Evolutionary conservation across 2,329 filamentous ascomycete genomes (phyloP), one percentile per base, ranked within the genome.

Genomic region (Epichloe coenophiala): DNA sequence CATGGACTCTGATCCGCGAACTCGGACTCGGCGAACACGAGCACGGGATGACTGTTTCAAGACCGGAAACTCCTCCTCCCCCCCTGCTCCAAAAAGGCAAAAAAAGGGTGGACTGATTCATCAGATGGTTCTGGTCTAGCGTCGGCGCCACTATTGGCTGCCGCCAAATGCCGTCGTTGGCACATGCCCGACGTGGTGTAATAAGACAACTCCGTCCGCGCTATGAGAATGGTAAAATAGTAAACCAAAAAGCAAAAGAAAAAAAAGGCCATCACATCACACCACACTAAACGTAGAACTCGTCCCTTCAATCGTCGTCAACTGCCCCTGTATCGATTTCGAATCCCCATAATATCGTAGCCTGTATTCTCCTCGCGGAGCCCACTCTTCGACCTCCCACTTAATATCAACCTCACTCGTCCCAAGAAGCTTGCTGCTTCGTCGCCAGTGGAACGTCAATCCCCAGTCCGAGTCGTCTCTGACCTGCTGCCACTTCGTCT

Each of bases 401-500:
- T 74, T 74, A 44, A 95, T 72, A 1, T 71, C 79, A 1, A 88
- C 89, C 61, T 87, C 77, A 60, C 87, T 94, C 37, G 83, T 84
- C 0, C 83, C 89, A 23, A 87, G 67, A 3, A 89, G 56, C 6
- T 74, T 75, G 62, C 81, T 87, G 2, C 78, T 84, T 49, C 88
- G 75, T 63, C 78, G 77, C 90, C 90, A 96, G 47, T 79, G 75
- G 61, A 84, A 95, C 15, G 89, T 74, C 21, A 95, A 67, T 57
- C 80, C 77, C 90, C 90, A 96, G 63, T 96, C 89, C 9, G 70
- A 72, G 61, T 96, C 90, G 58, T 80, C 78, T n/a, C 82, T 76
- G 21, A 93, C 77, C 40, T 69, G 70, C 11, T 67, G 68, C 90
- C 90, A 95, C 2, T 57, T 58, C 27, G 53, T 54, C 11, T 60